Evolutionary conservation across 352 stramenopile species (phyloP), one percentile per base, ranked within the genome.

Genomic region (Pythium phragmitis): DNA sequence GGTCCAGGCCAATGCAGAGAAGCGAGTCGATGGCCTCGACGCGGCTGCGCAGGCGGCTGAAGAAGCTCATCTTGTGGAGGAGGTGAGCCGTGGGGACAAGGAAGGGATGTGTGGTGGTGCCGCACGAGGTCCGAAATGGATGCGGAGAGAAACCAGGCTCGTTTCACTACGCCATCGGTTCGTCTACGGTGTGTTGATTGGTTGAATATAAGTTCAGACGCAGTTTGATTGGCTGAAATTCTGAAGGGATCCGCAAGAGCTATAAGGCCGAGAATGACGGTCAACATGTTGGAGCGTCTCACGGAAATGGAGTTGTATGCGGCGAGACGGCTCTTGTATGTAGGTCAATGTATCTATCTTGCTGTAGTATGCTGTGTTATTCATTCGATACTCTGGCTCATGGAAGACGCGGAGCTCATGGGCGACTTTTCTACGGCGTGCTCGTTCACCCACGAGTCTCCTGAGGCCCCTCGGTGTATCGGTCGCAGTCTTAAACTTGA

Each of bases 1-100:
- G 98, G 77, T 99, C 98, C 7, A 99, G 80, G 9, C 98, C 98
- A 37, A 99, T 90, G 76, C 97, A 99, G 4, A 99, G 85, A 56
- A 99, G 82, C 52, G 97, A 99, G 75, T 99, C 85, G 51, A 97
- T 85, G 56, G 83, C 79, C 61, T 84, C 61, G 21, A 96, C 91
- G 60, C 97, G 89, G 23, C 79, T 70, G 53, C 94, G 81, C 55
- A 99, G 57, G 51, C 72, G 69, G 51, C 79, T 70, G 77, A 98
- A 98, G 79, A 98, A 98, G 68, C 78, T 89, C 65, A 70, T 75
- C 14, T 17, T 16, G 34, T 34, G 53, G 7, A 7, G 46, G 46
- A 28, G 2, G 11, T 12, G 7, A 30, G 26, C 26, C 4, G 17
- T 34, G 13, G 11, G 23, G 43, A 21, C 4, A 8, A 33, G 34